Evolutionary conservation across 1,284 basidiomycete species (phyloP).

Genomic region (Sanghuangporus sanghuang): DNA sequence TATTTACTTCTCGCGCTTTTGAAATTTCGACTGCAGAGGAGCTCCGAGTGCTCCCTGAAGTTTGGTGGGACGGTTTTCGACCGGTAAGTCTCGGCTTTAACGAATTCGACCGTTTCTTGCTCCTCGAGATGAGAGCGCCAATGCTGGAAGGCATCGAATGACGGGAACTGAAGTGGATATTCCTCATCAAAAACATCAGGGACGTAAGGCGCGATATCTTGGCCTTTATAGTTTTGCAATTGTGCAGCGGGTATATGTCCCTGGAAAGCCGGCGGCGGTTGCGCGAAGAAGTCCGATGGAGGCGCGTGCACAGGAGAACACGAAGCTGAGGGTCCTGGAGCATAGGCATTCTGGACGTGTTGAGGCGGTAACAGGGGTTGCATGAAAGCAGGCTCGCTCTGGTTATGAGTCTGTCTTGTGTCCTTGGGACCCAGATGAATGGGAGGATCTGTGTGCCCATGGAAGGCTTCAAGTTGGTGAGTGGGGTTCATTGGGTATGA

Average conservation of each 20-base stretch:
- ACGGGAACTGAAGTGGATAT: constrained; percentile 67
- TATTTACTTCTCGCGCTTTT: constrained; percentile 81
- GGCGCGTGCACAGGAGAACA: constrained; percentile 24
- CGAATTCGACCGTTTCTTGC: constrained; percentile 73
- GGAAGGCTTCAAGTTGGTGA: constrained; percentile 33
- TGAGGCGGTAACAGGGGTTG: constrained; percentile 21
- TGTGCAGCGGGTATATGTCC: constrained; percentile 20
- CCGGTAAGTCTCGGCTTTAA: constrained; percentile 78
- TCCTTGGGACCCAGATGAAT: constrained; percentile 34
- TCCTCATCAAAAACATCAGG: constrained; percentile 75
- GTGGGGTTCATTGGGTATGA: not conserved
- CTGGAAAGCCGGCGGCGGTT: constrained; percentile 17
- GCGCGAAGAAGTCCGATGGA: constrained; percentile 13
- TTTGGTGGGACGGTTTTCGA: constrained; percentile 78
- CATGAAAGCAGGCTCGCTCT: constrained; percentile 21
- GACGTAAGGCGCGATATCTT: constrained; percentile 58
- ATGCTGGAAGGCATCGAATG: constrained; percentile 59
- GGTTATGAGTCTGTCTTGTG: constrained; percentile 31
- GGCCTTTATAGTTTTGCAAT: constrained; percentile 19
- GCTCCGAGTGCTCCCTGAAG: constrained; percentile 80
- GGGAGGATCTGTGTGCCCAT: constrained; percentile 27
- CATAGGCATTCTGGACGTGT: constrained; percentile 11
- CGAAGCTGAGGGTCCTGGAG: constrained; percentile 4
- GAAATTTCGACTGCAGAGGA: constrained; percentile 77
- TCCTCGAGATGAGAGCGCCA: constrained; percentile 73